A percentile compares a stretch with the other conserved stretches of the same genome.
phyloP scores from a whole-genome alignment of 1,284 basidiomycete species.

The Naganishia cerealis region DNA sequence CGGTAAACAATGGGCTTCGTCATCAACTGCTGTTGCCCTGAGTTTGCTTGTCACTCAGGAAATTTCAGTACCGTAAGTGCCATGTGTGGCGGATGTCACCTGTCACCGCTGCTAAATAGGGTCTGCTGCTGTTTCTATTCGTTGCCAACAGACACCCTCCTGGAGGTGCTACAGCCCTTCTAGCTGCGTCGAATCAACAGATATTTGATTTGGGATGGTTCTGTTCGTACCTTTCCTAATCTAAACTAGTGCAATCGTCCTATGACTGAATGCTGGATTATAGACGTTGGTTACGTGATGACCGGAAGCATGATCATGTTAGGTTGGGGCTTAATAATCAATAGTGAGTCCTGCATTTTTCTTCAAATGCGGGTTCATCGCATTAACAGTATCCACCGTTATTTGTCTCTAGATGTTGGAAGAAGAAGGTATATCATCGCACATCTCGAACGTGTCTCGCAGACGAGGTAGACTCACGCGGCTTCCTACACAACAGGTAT shows the following conservation, averaged over 20 bases:
- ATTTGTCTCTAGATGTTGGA: conserved; percentile 9
- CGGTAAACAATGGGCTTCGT: conserved; percentile 25
- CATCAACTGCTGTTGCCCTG: conserved; percentile 21
- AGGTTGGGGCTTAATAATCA: conserved; percentile 29
- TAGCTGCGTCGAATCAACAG: conserved; percentile 28
- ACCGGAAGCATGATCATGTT: conserved; percentile 27
- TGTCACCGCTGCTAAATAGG: not conserved
- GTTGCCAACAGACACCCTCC: conserved; percentile 13
- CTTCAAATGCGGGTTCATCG: not conserved
- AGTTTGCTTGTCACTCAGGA: conserved; percentile 28
- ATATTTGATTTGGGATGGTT: conserved; percentile 31
- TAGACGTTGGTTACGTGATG: conserved; percentile 29
- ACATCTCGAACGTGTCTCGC: not conserved
- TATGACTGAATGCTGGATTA: not conserved
- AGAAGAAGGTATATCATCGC: conserved; percentile 10
- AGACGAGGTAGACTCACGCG: not conserved
- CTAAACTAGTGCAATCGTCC: not conserved
- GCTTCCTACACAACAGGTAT: not conserved
- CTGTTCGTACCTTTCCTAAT: conserved; percentile 10
- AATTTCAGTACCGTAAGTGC: conserved; percentile 24
- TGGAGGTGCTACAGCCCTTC: conserved; percentile 25
- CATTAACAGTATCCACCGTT: not conserved
- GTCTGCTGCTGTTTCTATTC: not conserved
- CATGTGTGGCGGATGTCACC: not conserved
- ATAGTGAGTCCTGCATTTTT: not conserved